phyloP scores from a whole-genome alignment of 345 rosid genomes.

The Pugionium cornutum region DNA sequence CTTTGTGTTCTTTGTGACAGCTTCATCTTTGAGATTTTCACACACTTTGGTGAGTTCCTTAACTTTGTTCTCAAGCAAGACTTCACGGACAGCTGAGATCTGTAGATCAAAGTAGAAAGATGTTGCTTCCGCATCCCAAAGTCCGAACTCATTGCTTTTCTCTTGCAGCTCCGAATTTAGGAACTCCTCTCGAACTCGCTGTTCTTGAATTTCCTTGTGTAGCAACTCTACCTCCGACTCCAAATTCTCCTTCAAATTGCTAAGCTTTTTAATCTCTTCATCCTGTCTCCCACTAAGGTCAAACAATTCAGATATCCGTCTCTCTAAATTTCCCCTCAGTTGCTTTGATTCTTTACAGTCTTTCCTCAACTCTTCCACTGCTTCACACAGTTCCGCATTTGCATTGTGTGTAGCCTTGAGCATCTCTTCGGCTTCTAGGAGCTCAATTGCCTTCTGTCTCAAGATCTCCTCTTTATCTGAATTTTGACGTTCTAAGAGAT shows the following conservation, averaged over 20 bases:
- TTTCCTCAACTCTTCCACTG: conserved; percentile 61
- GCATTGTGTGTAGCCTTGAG: conserved; percentile 54
- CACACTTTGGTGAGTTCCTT: conserved; percentile 53
- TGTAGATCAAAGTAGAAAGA: conserved; percentile 89
- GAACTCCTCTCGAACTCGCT: conserved; percentile 57
- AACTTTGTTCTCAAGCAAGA: conserved; percentile 68
- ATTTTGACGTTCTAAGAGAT: conserved; percentile 53
- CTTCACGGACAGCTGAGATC: conserved; percentile 62
- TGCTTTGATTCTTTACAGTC: conserved; percentile 53
- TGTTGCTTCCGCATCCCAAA: conserved; percentile 93
- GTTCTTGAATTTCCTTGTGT: conserved; percentile 54
- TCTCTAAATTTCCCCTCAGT: conserved; percentile 41
- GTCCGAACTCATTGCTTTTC: conserved; percentile 70
- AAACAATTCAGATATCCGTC: conserved; percentile 45
- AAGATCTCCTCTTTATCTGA: conserved; percentile 53
- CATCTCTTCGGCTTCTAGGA: conserved; percentile 59
- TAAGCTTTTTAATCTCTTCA: conserved; percentile 54
- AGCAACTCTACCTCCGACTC: conserved; percentile 46
- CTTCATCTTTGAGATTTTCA: conserved; percentile 56
- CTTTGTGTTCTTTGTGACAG: conserved; percentile 44
- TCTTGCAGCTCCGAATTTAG: conserved; percentile 77
- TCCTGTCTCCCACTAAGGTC: conserved; percentile 46
- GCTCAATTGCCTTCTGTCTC: conserved; percentile 54
- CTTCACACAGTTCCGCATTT: conserved; percentile 52
- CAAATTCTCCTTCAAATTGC: conserved; percentile 52